Evolutionary conservation across 2,329 filamentous ascomycete species (phyloP).

Genomic region (Penicillium verrucosum): DNA sequence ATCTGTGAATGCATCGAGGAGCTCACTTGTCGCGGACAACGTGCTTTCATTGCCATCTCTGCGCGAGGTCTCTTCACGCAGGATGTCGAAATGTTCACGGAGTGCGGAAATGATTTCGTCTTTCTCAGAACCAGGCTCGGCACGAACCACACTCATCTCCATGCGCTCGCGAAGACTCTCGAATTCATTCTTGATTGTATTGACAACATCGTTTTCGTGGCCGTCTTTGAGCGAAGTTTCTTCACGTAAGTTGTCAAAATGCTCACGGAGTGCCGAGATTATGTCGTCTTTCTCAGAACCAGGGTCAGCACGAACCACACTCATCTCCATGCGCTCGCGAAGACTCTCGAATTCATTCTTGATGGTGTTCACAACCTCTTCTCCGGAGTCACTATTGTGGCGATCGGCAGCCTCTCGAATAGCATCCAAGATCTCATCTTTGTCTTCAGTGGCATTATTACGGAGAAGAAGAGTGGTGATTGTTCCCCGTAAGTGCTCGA

Average conservation of each 20-base stretch:
- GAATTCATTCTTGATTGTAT: slow-evolving; percentile 58
- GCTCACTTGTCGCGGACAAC: slow-evolving; percentile 54
- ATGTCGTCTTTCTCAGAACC: slow-evolving; percentile 61
- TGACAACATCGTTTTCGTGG: slow-evolving; percentile 47
- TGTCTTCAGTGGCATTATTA: slow-evolving; percentile 53
- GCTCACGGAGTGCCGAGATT: slow-evolving; percentile 64
- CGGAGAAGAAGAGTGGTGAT: slow-evolving; percentile 68
- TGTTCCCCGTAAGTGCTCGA: slow-evolving; percentile 75
- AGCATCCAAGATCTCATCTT: slow-evolving; percentile 61
- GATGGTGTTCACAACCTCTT: slow-evolving; percentile 44
- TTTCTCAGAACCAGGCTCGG: slow-evolving; percentile 49
- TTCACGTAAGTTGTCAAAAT: slow-evolving; percentile 42
- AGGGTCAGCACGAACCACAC: slow-evolving; percentile 38
- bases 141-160: slow-evolving; percentile 28
- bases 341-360: slow-evolving; percentile 62
- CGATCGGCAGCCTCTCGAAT: slow-evolving; percentile 50
- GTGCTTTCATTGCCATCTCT: slow-evolving; percentile 55
- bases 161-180: slow-evolving; percentile 55
- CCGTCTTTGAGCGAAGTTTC: slow-evolving; percentile 54
- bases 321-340: slow-evolving; percentile 47
- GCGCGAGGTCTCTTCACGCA: slow-evolving; percentile 52
- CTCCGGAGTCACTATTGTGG: slow-evolving; percentile 34
- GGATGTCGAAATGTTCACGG: slow-evolving; percentile 46
- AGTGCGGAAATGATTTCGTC: slow-evolving; percentile 71
- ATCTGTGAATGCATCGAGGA: slow-evolving; percentile 61